Conservation (phyloP, 495 filamentous ascomycete genomes). For the Neurospora sp. region DNA sequence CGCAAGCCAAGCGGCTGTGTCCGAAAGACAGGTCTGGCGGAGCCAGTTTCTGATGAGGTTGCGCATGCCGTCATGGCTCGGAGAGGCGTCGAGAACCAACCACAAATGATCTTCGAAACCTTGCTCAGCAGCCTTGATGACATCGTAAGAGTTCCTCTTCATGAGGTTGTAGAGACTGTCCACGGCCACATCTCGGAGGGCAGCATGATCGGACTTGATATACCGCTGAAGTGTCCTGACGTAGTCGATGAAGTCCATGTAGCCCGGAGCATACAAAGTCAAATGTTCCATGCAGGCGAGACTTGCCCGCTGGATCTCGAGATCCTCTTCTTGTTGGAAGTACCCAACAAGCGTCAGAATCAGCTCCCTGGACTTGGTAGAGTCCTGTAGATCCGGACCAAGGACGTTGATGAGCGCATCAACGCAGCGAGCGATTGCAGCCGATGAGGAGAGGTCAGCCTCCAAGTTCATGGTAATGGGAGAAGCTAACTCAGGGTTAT, state of each 20-base stretch:
- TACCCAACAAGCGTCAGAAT: slow-evolving; percentile 79
- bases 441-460: slow-evolving; percentile 66
- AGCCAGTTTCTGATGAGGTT: slow-evolving; percentile 88
- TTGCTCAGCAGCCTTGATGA: slow-evolving; percentile 59
- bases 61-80: slow-evolving; percentile 62
- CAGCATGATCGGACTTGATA: slow-evolving; percentile 52
- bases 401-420: slow-evolving; percentile 94
- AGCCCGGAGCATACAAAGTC: slow-evolving; percentile 78
- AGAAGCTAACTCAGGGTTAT: slow-evolving; percentile 72
- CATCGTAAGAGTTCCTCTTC: slow-evolving; percentile 76
- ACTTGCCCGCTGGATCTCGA: slow-evolving; percentile 64
- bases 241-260: slow-evolving; percentile 73
- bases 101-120: slow-evolving; percentile 87
- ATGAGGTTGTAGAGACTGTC: slow-evolving; percentile 90
- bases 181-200: slow-evolving; percentile 69
- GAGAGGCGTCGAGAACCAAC: slow-evolving; percentile 69
- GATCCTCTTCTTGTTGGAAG: slow-evolving; percentile 69
- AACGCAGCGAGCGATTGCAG: slow-evolving; percentile 78
- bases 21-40: slow-evolving; percentile 67
- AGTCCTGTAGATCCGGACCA: slow-evolving; percentile 89
- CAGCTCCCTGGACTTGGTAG: slow-evolving; percentile 80
- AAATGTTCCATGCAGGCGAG: slow-evolving; percentile 83
- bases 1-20: slow-evolving; percentile 74
- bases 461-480: slow-evolving; percentile 81
- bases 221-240: slow-evolving; percentile 72